Conservation (phyloP, 2,329 filamentous ascomycete genomes). For the Exophiala lecanii-corni region DNA sequence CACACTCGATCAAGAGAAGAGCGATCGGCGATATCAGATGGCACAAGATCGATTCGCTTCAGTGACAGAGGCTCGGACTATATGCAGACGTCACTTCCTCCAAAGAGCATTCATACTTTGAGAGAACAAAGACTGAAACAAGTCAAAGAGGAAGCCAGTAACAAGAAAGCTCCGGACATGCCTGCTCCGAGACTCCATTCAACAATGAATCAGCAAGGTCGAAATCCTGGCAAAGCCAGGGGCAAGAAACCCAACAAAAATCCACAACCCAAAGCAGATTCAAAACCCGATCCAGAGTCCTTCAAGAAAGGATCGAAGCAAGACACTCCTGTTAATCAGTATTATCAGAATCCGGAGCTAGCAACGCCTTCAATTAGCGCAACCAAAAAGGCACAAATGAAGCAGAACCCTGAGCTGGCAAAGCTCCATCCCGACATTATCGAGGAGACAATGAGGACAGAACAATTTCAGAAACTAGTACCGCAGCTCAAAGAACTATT, state of each 20-base stretch:
- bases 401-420: slow-evolving; percentile 14
- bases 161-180: slow-evolving; percentile 14
- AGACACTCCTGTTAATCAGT: background rate
- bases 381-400: slow-evolving; percentile 15
- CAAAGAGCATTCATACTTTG: background rate
- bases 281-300: slow-evolving; percentile 2
- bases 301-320: slow-evolving; percentile 1
- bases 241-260: slow-evolving; percentile 7
- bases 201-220: slow-evolving; percentile 20
- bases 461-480: slow-evolving; percentile 29
- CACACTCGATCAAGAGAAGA: background rate
- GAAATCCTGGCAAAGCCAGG: slow-evolving; percentile 17
- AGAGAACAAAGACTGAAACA: background rate
- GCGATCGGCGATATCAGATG: background rate
- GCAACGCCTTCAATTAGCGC: slow-evolving; percentile 14
- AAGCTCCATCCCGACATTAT: slow-evolving; percentile 10
- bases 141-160: slow-evolving; percentile 3
- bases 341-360: slow-evolving; percentile 1
- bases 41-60: background rate
- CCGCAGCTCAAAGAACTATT: slow-evolving; percentile 30
- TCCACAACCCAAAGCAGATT: slow-evolving; percentile 12
- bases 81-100: background rate
- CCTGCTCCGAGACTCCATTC: slow-evolving; percentile 10
- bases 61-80: background rate
- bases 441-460: slow-evolving; percentile 3